phyloP scores from a whole-genome alignment of 169 alveolate species.

The Plasmodium inui region DNA sequence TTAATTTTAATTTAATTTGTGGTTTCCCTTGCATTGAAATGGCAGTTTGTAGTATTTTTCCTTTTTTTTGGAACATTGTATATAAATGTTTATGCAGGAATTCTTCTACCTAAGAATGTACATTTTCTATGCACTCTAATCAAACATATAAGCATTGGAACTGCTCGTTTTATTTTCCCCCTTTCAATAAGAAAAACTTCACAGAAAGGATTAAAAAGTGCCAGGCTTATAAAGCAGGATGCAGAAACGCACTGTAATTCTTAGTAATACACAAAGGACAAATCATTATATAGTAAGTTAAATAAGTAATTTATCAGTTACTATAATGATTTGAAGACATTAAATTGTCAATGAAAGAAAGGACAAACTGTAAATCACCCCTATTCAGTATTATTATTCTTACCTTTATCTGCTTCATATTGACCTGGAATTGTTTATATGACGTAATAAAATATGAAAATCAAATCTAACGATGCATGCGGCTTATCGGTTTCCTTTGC shows the following conservation, averaged over 20 bases:
- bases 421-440: constrained; percentile 1
- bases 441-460: not conserved
- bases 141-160: not conserved
- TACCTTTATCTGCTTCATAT: not conserved
- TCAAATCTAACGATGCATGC: not conserved
- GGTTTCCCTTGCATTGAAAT: too few relatives aligned
- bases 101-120: not conserved
- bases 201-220: not conserved
- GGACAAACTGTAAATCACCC: not conserved
- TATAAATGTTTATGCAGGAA: not conserved
- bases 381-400: not conserved
- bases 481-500: not conserved
- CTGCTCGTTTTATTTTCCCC: not conserved
- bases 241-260: not conserved
- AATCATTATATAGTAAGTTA: not conserved
- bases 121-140: not conserved
- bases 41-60: not conserved
- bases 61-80: too few relatives aligned
- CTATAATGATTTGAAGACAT: not conserved
- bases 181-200: not conserved
- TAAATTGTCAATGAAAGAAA: constrained; percentile 1
- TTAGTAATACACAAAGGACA: not conserved
- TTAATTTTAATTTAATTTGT: not conserved
- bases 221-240: not conserved
- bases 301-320: not conserved